A percentile compares a stretch with the other conserved stretches of the same genome.
Evolutionary conservation across 1,284 basidiomycete species (phyloP).

Genomic region (Mycocalia duriaeana): DNA sequence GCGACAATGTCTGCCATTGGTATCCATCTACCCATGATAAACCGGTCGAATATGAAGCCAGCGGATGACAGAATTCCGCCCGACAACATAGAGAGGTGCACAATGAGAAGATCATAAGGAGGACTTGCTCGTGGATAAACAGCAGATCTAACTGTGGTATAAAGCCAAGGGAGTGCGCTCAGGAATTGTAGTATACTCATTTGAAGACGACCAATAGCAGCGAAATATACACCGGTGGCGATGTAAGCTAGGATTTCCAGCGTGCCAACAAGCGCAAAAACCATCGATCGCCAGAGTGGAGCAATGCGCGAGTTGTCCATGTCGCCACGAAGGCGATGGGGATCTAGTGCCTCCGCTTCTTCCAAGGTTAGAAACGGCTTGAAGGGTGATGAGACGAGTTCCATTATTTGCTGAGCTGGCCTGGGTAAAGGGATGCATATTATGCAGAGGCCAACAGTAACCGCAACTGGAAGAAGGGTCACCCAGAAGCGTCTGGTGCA

Average conservation of each 20-base stretch:
- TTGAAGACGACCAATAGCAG: slow-evolving; percentile 23
- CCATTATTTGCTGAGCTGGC: background rate
- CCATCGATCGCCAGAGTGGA: slow-evolving; percentile 52
- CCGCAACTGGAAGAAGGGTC: background rate
- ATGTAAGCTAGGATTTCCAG: slow-evolving; percentile 48
- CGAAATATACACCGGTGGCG: slow-evolving; percentile 38
- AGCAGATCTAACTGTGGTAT: slow-evolving; percentile 23
- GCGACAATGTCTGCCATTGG: slow-evolving; percentile 29
- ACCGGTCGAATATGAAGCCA: slow-evolving; percentile 42
- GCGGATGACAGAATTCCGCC: slow-evolving; percentile 40
- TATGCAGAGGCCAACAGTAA: background rate
- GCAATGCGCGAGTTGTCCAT: slow-evolving; percentile 14
- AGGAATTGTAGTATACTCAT: slow-evolving; percentile 21
- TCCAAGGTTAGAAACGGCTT: background rate
- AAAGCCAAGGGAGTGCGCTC: slow-evolving; percentile 48
- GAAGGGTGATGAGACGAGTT: background rate
- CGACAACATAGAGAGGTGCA: slow-evolving; percentile 42
- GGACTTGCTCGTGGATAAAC: slow-evolving; percentile 37
- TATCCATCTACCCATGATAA: slow-evolving; percentile 31
- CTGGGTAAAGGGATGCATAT: background rate
- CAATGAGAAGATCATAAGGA: slow-evolving; percentile 47
- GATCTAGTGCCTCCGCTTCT: background rate
- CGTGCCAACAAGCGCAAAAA: slow-evolving; percentile 47
- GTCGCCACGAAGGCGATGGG: slow-evolving; percentile 21
- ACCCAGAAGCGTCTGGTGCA: background rate